phyloP scores from a whole-genome alignment of 2,329 filamentous ascomycete species.

The Blastomyces silverae region DNA sequence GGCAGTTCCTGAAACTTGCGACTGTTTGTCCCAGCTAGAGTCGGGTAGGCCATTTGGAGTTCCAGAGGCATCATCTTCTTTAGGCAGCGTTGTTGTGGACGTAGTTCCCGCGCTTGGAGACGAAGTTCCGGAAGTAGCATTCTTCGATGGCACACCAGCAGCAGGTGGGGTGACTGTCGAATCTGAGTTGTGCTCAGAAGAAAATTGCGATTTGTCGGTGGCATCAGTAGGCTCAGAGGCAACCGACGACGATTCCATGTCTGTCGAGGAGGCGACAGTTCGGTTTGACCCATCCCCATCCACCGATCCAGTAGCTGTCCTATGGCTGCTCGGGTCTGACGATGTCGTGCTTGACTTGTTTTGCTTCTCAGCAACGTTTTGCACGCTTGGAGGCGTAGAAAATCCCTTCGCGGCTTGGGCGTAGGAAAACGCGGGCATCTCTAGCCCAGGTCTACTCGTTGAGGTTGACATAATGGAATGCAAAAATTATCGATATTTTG shows the following conservation, averaged over 20 bases:
- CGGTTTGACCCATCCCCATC: slow-evolving; percentile 26
- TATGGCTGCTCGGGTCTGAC: slow-evolving; percentile 28
- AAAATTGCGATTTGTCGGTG: slow-evolving; percentile 34
- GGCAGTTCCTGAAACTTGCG: slow-evolving; percentile 55
- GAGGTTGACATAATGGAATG: slow-evolving; percentile 39
- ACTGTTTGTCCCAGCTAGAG: slow-evolving; percentile 60
- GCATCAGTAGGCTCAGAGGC: slow-evolving; percentile 42
- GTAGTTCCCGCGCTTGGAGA: slow-evolving; percentile 52
- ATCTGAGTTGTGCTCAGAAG: slow-evolving; percentile 33
- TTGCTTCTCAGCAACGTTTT: slow-evolving; percentile 31
- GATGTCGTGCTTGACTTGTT: slow-evolving; percentile 28
- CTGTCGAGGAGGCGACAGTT: slow-evolving; percentile 17
- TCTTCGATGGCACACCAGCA: slow-evolving; percentile 26
- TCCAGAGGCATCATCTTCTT: slow-evolving; percentile 56
- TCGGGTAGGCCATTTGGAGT: slow-evolving; percentile 54
- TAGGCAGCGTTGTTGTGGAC: slow-evolving; percentile 48
- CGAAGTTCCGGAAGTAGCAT: slow-evolving; percentile 38
- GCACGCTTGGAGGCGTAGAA: slow-evolving; percentile 44
- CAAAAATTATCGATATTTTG: slow-evolving; percentile 5
- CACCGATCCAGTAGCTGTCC: slow-evolving; percentile 29
- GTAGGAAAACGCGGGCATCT: slow-evolving; percentile 71
- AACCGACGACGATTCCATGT: slow-evolving; percentile 34
- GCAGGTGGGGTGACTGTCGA: slow-evolving; percentile 25
- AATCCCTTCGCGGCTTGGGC: slow-evolving; percentile 89
- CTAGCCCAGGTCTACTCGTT: slow-evolving; percentile 29